Evolutionary conservation across 2,329 filamentous ascomycete species (phyloP).

Genomic region (Aspergillus vadensis): DNA sequence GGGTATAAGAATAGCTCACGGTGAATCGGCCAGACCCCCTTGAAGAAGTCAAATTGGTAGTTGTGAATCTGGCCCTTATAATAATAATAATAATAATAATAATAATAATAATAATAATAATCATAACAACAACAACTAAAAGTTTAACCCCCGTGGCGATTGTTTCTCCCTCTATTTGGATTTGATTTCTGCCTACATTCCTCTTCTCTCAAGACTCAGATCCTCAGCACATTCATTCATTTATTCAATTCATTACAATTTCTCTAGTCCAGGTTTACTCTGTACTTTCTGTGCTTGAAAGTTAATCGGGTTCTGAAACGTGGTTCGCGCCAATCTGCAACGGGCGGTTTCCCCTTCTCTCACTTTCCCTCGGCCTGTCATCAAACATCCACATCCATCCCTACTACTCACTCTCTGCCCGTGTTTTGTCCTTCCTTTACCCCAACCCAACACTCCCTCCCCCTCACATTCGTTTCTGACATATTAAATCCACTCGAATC

Average conservation of each 20-base stretch:
- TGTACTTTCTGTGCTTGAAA: neutral
- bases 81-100: too few relatives aligned
- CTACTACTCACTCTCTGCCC: conserved; percentile 10
- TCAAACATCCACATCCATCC: conserved; percentile 16
- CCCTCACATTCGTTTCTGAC: conserved; percentile 13
- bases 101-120: too few relatives aligned
- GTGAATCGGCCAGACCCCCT: too few relatives aligned
- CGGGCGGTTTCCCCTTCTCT: conserved; percentile 8
- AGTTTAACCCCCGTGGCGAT: too few relatives aligned
- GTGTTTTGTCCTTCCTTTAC: conserved; percentile 17
- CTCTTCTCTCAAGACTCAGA: neutral
- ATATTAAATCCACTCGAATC: conserved; percentile 1
- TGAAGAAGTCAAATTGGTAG: too few relatives aligned
- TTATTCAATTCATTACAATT: too few relatives aligned
- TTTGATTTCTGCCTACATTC: conserved; percentile 6
- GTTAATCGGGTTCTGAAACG: neutral
- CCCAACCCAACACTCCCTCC: neutral
- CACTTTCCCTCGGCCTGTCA: conserved; percentile 6
- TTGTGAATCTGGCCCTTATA: too few relatives aligned
- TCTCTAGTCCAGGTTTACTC: neutral
- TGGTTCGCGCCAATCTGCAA: conserved; percentile 16
- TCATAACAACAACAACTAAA: too few relatives aligned
- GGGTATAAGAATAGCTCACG: too few relatives aligned
- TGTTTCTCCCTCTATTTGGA: neutral
- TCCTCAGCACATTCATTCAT: too few relatives aligned